Evolutionary conservation across 805 yeast genomes (phyloP).

Genomic region (Candida vaughaniae): DNA sequence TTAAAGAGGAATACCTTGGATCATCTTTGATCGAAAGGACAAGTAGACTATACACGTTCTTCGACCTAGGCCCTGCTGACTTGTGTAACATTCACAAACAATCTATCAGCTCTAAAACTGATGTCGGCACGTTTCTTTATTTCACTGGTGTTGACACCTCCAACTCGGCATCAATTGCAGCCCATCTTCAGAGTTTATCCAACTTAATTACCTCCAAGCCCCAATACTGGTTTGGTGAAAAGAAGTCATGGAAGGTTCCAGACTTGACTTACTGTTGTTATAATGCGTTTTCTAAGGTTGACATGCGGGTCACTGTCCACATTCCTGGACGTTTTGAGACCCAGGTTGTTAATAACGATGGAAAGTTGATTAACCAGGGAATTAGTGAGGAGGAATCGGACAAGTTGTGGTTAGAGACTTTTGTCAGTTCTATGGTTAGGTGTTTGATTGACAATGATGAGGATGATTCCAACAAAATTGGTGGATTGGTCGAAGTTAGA

Average conservation of each 20-base stretch:
- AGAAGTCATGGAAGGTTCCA: constrained; percentile 66
- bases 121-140: constrained; percentile 70
- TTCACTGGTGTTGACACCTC: constrained; percentile 76
- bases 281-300: constrained; percentile 61
- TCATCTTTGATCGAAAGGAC: constrained; percentile 65
- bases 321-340: constrained; percentile 74
- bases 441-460: constrained; percentile 69
- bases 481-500: constrained; percentile 80
- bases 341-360: constrained; percentile 48
- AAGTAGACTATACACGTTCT: constrained; percentile 53
- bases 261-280: constrained; percentile 67
- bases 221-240: constrained; percentile 81
- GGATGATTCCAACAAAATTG: constrained; percentile 51
- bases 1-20: constrained; percentile 55
- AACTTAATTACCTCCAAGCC: constrained; percentile 56
- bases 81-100: constrained; percentile 51
- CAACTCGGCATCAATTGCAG: constrained; percentile 75
- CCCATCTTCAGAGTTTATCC: constrained; percentile 66
- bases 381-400: constrained; percentile 63
- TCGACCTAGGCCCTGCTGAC: constrained; percentile 74
- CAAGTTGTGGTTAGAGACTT: constrained; percentile 50
- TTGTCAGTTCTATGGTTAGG: constrained; percentile 70
- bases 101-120: constrained; percentile 42
- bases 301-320: constrained; percentile 68
- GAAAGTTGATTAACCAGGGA: constrained; percentile 52